Evolutionary conservation across 306 rosid species (phyloP), one percentile per base, ranked within the genome.

Genomic region (Fagus sylvatica): DNA sequence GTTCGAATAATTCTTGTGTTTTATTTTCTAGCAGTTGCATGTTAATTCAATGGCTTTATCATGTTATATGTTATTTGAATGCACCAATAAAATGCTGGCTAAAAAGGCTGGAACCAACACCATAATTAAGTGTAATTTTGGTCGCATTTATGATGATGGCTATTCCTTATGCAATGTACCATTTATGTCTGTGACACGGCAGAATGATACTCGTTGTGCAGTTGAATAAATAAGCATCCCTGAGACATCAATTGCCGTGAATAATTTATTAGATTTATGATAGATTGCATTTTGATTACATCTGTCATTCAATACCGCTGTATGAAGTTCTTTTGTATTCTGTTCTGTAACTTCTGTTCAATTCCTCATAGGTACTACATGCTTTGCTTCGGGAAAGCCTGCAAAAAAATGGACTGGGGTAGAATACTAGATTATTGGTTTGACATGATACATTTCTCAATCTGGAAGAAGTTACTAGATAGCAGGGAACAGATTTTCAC

Each of bases 381-480:
- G 98, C 85, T 93, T 91, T 78, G 94, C 97, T 1, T 93, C 98
- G 0, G 96, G 90, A 69, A 93, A 91, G 81, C 93, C 93, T 64
- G 97, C 98, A 1, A 93, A 72, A 60, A 93, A 83, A 76, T 93
- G 98, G 98, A 90, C 64, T 93, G 97, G 97, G 97, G 97, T n/a
- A 84, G 93, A 86, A 93, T 96, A 96, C 90, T 96, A 91, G 83
- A 74, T 70, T 13, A 30, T 46, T 69, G 4, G 36, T 17, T 28
- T 69, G 34, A 7, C 71, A 66, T 13, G 17, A 59, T 28, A 13
- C 10, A 37, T 62, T 34, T 36, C 19, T 34, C 43, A 15, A 15
- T 12, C 22, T 0, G 5, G 12, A 43, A 43, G 51, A 43, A 22
- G 28, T 22, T 22, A 22, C 28, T 22, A 22, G 28, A 43, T 43